Conservation (phyloP, 768 basidiomycete genomes). For the Xerocomus spinulosus region DNA sequence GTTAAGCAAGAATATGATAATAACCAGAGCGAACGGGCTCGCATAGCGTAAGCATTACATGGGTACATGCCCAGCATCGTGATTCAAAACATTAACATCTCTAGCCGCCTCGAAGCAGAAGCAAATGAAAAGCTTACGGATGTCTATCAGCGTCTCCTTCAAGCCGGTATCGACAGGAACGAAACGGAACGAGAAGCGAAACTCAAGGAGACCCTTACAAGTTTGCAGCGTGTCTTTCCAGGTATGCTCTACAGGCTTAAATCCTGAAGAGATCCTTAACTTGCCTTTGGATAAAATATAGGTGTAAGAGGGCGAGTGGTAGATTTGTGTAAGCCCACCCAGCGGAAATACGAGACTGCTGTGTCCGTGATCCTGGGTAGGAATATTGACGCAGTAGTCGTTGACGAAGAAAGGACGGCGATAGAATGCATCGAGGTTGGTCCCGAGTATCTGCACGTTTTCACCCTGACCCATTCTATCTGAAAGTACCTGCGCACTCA, state of each 20-base stretch:
- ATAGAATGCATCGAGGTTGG: constrained; percentile 94
- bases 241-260: constrained; percentile 37
- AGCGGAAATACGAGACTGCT: constrained; percentile 87
- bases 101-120: constrained; percentile 85
- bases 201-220: constrained; percentile 81
- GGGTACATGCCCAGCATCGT: too few relatives aligned
- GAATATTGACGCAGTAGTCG: constrained; percentile 93
- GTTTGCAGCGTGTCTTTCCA: constrained; percentile 85
- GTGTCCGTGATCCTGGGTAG: constrained; percentile 90
- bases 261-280: background rate
- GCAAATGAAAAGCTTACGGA: constrained; percentile 87
- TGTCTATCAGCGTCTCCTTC: constrained; percentile 76
- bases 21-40: constrained; percentile 75
- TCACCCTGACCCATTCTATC: background rate
- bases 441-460: background rate
- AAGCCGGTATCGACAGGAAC: constrained; percentile 84
- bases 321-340: constrained; percentile 92
- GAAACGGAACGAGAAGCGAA: constrained; percentile 81
- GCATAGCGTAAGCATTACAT: constrained; percentile 54
- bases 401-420: constrained; percentile 94
- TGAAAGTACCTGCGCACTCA: constrained; percentile 89
- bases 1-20: constrained; percentile 79
- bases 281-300: constrained; percentile 19
- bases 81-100: too few relatives aligned
- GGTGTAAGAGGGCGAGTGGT: constrained; percentile 91